Conservation (phyloP, 2,329 filamentous ascomycete species). For the Onygena corvina region DNA sequence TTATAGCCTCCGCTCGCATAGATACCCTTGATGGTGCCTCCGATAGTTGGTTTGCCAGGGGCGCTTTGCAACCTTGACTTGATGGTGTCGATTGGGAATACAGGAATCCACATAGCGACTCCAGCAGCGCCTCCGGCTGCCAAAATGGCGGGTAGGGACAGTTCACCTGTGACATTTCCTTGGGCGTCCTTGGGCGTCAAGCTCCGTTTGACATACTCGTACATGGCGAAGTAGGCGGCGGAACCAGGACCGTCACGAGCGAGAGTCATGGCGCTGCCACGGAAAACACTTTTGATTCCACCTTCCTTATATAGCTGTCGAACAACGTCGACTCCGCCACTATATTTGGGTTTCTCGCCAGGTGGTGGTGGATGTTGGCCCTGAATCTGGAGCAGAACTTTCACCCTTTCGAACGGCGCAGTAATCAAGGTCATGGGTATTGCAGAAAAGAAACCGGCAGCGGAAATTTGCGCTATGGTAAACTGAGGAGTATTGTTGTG, state of each 20-base stretch:
- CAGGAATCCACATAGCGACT: constrained; percentile 97
- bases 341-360: constrained; percentile 86
- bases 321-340: constrained; percentile 77
- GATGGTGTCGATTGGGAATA: constrained; percentile 94
- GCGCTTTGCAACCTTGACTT: constrained; percentile 90
- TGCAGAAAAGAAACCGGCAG: constrained; percentile 93
- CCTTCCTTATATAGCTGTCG: constrained; percentile 86
- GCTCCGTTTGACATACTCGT: constrained; percentile 84
- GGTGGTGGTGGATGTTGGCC: constrained; percentile 74
- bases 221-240: constrained; percentile 92
- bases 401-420: constrained; percentile 97
- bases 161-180: constrained; percentile 60
- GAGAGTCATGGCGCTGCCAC: constrained; percentile 78
- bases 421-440: constrained; percentile 97
- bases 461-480: constrained; percentile 74
- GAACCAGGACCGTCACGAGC: constrained; percentile 86
- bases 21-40: constrained; percentile 67
- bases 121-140: constrained; percentile 80
- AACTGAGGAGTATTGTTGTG: constrained; percentile 53
- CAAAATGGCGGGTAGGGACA: constrained; percentile 73
- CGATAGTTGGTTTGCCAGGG: constrained; percentile 69
- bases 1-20: constrained; percentile 71
- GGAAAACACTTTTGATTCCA: constrained; percentile 82
- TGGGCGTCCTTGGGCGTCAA: constrained; percentile 71
- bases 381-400: constrained; percentile 95